Conservation (phyloP, 345 rosid genomes). For the Arabis alpina region DNA sequence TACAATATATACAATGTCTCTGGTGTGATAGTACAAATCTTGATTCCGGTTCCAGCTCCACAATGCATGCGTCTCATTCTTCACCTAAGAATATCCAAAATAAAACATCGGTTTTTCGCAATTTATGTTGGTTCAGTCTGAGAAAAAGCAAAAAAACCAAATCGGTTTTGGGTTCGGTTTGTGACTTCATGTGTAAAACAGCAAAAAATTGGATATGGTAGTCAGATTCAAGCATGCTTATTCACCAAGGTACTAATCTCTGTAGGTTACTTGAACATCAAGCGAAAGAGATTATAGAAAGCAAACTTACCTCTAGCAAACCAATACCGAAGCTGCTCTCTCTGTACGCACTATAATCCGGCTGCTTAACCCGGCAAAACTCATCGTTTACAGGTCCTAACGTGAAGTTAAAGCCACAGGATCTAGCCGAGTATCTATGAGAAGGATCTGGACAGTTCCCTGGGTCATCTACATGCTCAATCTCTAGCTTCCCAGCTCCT, state of each 20-base stretch:
- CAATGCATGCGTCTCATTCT: constrained; percentile 79
- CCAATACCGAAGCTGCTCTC: constrained; percentile 96
- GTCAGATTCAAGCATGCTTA: constrained; percentile 11
- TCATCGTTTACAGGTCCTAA: constrained; percentile 66
- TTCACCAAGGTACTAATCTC: neutral
- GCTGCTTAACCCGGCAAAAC: constrained; percentile 76
- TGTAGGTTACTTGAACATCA: constrained; percentile 20
- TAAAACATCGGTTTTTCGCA: neutral
- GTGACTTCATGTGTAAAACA: neutral
- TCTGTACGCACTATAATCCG: constrained; percentile 86
- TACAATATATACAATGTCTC: constrained; percentile 72
- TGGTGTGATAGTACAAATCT: constrained; percentile 47
- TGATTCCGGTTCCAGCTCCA: constrained; percentile 92
- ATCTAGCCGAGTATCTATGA: constrained; percentile 43
- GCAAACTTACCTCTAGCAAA: constrained; percentile 68
- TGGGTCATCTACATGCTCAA: constrained; percentile 78
- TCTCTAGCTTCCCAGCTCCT: constrained; percentile 73
- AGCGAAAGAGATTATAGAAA: constrained; percentile 5
- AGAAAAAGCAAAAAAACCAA: neutral
- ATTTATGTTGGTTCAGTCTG: neutral
- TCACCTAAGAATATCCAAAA: constrained; percentile 55
- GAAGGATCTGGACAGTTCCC: constrained; percentile 74
- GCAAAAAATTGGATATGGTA: neutral
- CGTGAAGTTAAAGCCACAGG: constrained; percentile 68
- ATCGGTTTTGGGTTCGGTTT: constrained; percentile 9